phyloP scores from a whole-genome alignment of 78 protist genomes.

The Dictyostelium intermedium region DNA sequence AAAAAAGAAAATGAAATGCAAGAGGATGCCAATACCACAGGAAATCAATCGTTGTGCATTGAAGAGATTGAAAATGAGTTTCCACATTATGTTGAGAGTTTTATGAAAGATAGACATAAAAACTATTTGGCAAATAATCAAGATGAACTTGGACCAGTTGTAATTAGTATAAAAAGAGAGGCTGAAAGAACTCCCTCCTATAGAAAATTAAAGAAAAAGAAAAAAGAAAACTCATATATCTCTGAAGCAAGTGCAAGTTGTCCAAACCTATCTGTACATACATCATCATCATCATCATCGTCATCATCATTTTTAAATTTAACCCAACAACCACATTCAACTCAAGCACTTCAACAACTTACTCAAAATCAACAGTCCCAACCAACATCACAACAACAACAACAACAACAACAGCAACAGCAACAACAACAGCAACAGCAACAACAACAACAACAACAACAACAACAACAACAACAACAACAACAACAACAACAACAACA shows the following conservation, averaged over 20 bases:
- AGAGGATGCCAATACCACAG: background rate
- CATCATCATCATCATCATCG: background rate
- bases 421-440: background rate
- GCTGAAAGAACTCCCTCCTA: conserved; percentile 38
- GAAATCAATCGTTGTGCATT: background rate
- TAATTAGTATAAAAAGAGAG: conserved; percentile 60
- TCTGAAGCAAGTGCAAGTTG: background rate
- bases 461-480: background rate
- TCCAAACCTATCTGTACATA: conserved; percentile 8
- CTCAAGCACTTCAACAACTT: background rate
- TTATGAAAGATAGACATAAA: conserved; percentile 47
- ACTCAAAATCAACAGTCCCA: background rate
- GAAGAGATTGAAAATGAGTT: conserved; percentile 70
- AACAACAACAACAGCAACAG: background rate
- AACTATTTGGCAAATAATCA: conserved; percentile 31
- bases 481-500: background rate
- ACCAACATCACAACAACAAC: background rate
- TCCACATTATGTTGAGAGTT: conserved; percentile 43
- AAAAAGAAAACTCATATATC: conserved; percentile 13
- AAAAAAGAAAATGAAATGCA: conserved; percentile 18
- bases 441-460: background rate
- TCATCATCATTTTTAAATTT: background rate
- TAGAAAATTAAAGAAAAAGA: conserved; percentile 50
- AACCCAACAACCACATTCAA: background rate
- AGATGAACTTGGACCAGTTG: conserved; percentile 46